These are phyloP conservation scores for Stentor coeruleus DNA, from an alignment of 73 alveolate species.

Conservation along the genomic window DNA sequence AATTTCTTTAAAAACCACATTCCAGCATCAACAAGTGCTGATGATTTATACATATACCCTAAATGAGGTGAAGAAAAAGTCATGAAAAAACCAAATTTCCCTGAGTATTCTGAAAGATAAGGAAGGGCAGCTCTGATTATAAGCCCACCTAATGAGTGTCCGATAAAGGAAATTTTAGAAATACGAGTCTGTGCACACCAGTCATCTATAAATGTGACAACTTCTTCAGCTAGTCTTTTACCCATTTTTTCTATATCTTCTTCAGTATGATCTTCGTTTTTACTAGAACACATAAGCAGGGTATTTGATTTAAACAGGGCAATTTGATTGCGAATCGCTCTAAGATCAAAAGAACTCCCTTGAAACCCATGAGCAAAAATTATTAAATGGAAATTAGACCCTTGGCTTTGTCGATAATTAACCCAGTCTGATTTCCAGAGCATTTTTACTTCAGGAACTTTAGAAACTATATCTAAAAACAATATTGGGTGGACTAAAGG, in stretches of 20 bases:
- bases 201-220: constrained; percentile 56
- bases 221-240: constrained; percentile 86
- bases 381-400: constrained; percentile 69
- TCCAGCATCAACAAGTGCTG: constrained; percentile 69
- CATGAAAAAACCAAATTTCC: constrained; percentile 79
- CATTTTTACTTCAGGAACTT: constrained; percentile 39
- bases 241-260: constrained; percentile 94
- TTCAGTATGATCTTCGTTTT: constrained; percentile 95
- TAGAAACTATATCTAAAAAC: constrained; percentile 61
- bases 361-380: constrained; percentile 96
- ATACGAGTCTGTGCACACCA: not conserved
- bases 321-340: constrained; percentile 80
- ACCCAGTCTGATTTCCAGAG: constrained; percentile 40
- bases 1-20: constrained; percentile 96
- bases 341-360: constrained; percentile 92
- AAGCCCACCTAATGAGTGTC: constrained; percentile 98
- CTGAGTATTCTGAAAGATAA: constrained; percentile 70
- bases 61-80: constrained; percentile 95
- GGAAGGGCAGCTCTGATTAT: constrained; percentile 85
- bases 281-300: constrained; percentile 69
- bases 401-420: constrained; percentile 40
- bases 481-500: constrained; percentile 60
- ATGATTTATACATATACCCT: constrained; percentile 83
- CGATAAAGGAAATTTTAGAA: constrained; percentile 84
- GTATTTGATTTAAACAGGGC: constrained; percentile 86